phyloP scores from a whole-genome alignment of 2,329 filamentous ascomycete genomes.

The Chrysosporium queenslandicum region DNA sequence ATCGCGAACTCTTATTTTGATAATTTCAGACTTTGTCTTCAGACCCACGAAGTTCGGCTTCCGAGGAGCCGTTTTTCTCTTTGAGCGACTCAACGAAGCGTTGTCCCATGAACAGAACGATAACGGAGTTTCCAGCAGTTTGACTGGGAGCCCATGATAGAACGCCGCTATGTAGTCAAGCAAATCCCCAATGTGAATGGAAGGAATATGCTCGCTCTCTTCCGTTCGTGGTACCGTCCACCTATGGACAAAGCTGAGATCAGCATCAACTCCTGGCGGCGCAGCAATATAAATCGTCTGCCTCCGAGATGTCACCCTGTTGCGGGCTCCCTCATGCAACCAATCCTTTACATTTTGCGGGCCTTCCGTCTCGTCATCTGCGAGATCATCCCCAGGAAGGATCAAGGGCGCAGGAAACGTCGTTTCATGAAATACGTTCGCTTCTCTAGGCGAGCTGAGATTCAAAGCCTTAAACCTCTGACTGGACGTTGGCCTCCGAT shows the following conservation, averaged over 20 bases:
- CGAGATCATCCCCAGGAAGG: slow-evolving; percentile 51
- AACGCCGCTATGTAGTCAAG: slow-evolving; percentile 40
- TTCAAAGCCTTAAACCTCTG: not conserved
- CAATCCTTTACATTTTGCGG: slow-evolving; percentile 48
- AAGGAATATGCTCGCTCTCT: slow-evolving; percentile 9
- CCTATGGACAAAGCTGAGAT: not conserved
- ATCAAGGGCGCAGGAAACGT: slow-evolving; percentile 51
- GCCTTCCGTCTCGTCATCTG: slow-evolving; percentile 45
- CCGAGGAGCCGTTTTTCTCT: not conserved
- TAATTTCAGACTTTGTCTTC: slow-evolving; percentile 26
- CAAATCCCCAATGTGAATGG: slow-evolving; percentile 25
- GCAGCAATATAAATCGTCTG: slow-evolving; percentile 47
- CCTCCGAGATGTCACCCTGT: slow-evolving; percentile 39
- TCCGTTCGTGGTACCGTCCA: slow-evolving; percentile 19
- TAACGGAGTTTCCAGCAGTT: slow-evolving; percentile 33
- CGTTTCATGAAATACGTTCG: slow-evolving; percentile 6
- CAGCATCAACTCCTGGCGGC: slow-evolving; percentile 33
- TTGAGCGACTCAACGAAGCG: not conserved
- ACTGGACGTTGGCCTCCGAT: not conserved
- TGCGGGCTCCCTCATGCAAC: slow-evolving; percentile 39
- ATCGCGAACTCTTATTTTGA: slow-evolving; percentile 44
- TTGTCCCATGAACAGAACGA: slow-evolving; percentile 43
- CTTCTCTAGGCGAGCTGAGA: not conserved
- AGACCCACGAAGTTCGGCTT: slow-evolving; percentile 40
- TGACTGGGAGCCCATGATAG: slow-evolving; percentile 48